These are phyloP conservation scores for Marvania coccoides DNA, from an alignment of 139 green algal species.

Conservation along the genomic window DNA sequence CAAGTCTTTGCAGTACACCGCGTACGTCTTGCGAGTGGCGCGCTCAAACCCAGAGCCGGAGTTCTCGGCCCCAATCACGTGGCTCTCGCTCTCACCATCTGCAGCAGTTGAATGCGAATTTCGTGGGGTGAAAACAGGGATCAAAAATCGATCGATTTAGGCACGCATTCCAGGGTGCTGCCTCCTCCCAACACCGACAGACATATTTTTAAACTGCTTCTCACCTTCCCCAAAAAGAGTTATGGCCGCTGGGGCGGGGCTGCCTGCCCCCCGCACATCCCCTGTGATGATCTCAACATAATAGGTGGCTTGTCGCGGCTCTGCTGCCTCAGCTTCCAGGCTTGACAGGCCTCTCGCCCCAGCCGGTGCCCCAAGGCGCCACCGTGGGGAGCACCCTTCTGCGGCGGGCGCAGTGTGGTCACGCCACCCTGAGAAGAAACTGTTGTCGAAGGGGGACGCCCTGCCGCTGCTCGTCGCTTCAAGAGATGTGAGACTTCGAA, in stretches of 20 bases:
- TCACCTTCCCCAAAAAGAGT: slow-evolving; percentile 22
- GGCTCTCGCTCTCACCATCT: slow-evolving; percentile 27
- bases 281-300: slow-evolving; percentile 59
- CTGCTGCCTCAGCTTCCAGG: not conserved
- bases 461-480: no score
- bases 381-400: no score
- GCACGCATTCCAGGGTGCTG: no score
- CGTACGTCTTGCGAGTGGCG: slow-evolving; percentile 40
- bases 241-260: slow-evolving; percentile 23
- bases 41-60: slow-evolving; percentile 38
- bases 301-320: slow-evolving; percentile 10
- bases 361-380: not conserved
- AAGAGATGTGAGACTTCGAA: no score
- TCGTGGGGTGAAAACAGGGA: not conserved
- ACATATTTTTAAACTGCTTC: no score
- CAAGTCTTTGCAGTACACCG: slow-evolving; percentile 23
- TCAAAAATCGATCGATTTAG: not conserved
- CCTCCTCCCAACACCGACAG: no score
- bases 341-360: not conserved
- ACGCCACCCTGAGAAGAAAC: no score
- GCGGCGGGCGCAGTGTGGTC: no score
- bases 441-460: no score
- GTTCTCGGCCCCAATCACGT: slow-evolving; percentile 22
- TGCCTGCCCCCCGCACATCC: slow-evolving; percentile 75
- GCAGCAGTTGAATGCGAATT: not conserved